Percentiles rank a stretch among this genome's conserved stretches.
Evolutionary conservation across 2,329 filamentous ascomycete species (phyloP).

Genomic region (Aspergillus ustus): DNA sequence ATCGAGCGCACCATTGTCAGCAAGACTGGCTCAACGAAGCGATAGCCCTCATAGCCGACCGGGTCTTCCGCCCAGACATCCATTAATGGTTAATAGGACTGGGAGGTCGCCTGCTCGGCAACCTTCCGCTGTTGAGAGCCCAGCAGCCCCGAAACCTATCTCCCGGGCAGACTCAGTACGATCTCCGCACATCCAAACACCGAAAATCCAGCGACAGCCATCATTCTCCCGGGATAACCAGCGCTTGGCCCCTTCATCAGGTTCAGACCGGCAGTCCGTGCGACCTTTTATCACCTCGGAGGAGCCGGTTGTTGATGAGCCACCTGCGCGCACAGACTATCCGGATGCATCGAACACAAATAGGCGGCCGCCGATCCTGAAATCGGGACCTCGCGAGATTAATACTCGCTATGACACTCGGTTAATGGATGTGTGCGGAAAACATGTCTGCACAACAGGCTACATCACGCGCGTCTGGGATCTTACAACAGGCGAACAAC

Average conservation of each 20-base stretch:
- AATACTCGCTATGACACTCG: conserved; percentile 84
- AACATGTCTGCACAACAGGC: conserved; percentile 84
- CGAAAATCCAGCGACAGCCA: conserved; percentile 31
- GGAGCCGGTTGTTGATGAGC: conserved; percentile 52
- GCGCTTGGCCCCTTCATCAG: conserved; percentile 23
- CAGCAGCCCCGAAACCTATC: conserved; percentile 5
- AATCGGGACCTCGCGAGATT: conserved; percentile 75
- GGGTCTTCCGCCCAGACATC: conserved; percentile 51
- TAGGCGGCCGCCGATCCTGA: conserved; percentile 76
- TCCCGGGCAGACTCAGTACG: conserved; percentile 20
- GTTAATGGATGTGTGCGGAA: conserved; percentile 84
- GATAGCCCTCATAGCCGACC: conserved; percentile 53
- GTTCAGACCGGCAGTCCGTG: conserved; percentile 29
- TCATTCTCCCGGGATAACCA: conserved; percentile 35
- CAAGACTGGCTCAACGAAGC: conserved; percentile 39
- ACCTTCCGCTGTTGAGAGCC: conserved; percentile 6
- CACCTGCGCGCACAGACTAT: conserved; percentile 65
- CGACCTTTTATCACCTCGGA: conserved; percentile 57
- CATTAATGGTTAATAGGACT: conserved; percentile 24
- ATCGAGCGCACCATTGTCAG: conserved; percentile 44
- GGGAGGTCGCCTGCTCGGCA: conserved; percentile 32
- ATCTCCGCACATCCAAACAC: conserved; percentile 24
- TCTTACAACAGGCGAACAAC: conserved; percentile 75
- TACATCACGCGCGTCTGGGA: conserved; percentile 89
- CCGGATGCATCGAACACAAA: conserved; percentile 86